Evolutionary conservation across 805 yeast genomes (phyloP), one percentile per base, ranked within the genome.

Genomic region (Cyberlindnera amylophila): DNA sequence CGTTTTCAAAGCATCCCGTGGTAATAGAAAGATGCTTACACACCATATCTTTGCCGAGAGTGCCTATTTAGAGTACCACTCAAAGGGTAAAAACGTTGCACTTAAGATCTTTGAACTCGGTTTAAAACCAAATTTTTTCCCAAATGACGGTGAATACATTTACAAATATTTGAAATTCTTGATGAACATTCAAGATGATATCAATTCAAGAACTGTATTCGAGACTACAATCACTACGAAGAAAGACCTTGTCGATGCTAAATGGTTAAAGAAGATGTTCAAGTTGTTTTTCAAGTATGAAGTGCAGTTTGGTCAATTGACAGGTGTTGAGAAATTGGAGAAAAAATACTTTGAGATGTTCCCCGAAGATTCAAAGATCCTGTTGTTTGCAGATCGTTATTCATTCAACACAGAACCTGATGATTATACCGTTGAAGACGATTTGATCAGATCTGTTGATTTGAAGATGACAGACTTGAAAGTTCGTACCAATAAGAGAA

Each of bases 31-130:
- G 18, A 65, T 69, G 10, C 64, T 84, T 32, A 82, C 95, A 0
- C 79, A 81, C 67, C 87, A 87, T 52, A 74, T 91, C 16, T 91
- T 75, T 62, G 81, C 82, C 16, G 91, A 86, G 45, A 83, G 85
- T 55, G 96, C 97, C 0, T 68, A 78, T 58, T 70, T 89, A 68
- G 99, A 91, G 58, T 81, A 70, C 45, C 81, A 77, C 46, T 84
- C 81, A 47, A 65, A 44, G 21, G 32, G 73, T 18, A 81, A 77
- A 41, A 28, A 36, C 2, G 79, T 86, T 34, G 90, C 96, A 0
- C 67, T 74, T 39, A 82, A 82, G 57, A 80, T 90, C 15, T 82
- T 87, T 59, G 95, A 86, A 48, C 62, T 86, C 34, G 97, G 95
- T 7, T 67, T 86, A 67, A 86, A 79, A 57, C 48, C 53, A 6